phyloP scores from a whole-genome alignment of 2,329 filamentous ascomycete genomes.

The Ophiocordyceps polyrhachis-furcata region DNA sequence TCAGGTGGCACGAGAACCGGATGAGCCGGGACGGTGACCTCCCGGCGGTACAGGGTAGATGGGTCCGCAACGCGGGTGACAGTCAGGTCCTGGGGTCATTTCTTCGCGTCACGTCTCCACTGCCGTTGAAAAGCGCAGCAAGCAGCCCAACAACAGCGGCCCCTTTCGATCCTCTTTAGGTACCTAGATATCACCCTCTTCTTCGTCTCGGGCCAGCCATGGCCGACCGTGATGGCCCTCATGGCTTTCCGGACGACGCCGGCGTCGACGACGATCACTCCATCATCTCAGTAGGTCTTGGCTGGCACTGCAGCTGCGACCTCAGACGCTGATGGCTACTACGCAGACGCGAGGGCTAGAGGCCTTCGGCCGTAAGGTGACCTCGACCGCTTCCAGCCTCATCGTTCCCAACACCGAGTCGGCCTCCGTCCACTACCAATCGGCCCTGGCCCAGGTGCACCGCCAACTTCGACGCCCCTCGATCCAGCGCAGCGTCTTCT shows the following conservation, averaged over 20 bases:
- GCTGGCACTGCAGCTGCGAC: not conserved
- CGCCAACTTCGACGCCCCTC: constrained; percentile 70
- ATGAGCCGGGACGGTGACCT: not conserved
- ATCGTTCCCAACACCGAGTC: constrained; percentile 46
- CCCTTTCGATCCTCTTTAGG: not conserved
- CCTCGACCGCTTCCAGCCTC: constrained; percentile 77
- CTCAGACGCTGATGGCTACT: not conserved
- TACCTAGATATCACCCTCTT: not conserved
- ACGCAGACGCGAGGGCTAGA: constrained; percentile 68
- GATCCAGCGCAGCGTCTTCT: constrained; percentile 79
- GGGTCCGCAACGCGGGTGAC: not conserved
- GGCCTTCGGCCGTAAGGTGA: constrained; percentile 86
- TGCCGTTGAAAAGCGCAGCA: not conserved
- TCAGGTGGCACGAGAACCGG: not conserved
- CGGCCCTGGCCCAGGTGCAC: constrained; percentile 74
- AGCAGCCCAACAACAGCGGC: not conserved
- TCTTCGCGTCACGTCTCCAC: not conserved
- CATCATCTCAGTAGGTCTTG: constrained; percentile 19
- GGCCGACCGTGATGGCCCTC: constrained; percentile 23
- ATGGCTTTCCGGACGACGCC: constrained; percentile 27
- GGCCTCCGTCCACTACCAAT: constrained; percentile 54
- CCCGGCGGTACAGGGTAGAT: not conserved
- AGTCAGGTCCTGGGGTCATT: not conserved
- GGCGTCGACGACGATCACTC: constrained; percentile 28
- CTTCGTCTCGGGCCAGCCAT: constrained; percentile 12